Evolutionary conservation across 805 yeast species (phyloP).

Genomic region (Schwanniomyces vanrijiae): DNA sequence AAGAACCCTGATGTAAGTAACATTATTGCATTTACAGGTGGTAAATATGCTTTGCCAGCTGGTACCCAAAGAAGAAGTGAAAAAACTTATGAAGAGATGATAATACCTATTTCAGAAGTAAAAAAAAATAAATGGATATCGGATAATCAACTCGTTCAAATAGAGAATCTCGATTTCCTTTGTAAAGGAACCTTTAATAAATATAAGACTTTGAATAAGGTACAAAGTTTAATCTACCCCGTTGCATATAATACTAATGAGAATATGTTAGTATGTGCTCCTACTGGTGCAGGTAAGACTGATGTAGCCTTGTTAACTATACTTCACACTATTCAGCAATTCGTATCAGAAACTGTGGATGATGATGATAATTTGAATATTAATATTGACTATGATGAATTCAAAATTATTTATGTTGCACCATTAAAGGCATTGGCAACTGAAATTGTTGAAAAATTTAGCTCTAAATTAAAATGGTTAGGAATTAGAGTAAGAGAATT

Average conservation of each 20-base stretch:
- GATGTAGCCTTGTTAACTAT: slow-evolving; percentile 86
- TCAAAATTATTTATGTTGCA: slow-evolving; percentile 90
- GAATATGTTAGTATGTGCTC: slow-evolving; percentile 95
- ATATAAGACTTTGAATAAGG: slow-evolving; percentile 74
- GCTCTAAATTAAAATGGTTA: slow-evolving; percentile 74
- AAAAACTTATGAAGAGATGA: slow-evolving; percentile 74
- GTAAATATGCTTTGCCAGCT: slow-evolving; percentile 72
- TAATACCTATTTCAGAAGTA: slow-evolving; percentile 72
- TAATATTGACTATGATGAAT: slow-evolving; percentile 76
- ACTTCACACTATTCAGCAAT: slow-evolving; percentile 75
- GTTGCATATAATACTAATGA: slow-evolving; percentile 92
- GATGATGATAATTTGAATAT: slow-evolving; percentile 46
- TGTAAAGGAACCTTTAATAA: slow-evolving; percentile 84
- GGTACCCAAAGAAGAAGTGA: slow-evolving; percentile 71
- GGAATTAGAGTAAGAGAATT: slow-evolving; percentile 85
- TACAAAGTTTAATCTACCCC: slow-evolving; percentile 89
- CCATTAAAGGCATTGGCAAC: slow-evolving; percentile 95
- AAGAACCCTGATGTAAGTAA: slow-evolving; percentile 67
- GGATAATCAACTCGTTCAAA: slow-evolving; percentile 50
- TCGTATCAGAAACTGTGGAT: slow-evolving; percentile 51
- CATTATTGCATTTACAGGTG: slow-evolving; percentile 72
- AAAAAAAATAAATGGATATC: slow-evolving; percentile 41
- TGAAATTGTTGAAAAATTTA: slow-evolving; percentile 90
- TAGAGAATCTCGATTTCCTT: slow-evolving; percentile 67
- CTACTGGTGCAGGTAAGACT: slow-evolving; percentile 98